A percentile compares a stretch with the other conserved stretches of the same genome.
Evolutionary conservation across 169 alveolate genomes (phyloP).

Genomic region (Babesia bigemina): DNA sequence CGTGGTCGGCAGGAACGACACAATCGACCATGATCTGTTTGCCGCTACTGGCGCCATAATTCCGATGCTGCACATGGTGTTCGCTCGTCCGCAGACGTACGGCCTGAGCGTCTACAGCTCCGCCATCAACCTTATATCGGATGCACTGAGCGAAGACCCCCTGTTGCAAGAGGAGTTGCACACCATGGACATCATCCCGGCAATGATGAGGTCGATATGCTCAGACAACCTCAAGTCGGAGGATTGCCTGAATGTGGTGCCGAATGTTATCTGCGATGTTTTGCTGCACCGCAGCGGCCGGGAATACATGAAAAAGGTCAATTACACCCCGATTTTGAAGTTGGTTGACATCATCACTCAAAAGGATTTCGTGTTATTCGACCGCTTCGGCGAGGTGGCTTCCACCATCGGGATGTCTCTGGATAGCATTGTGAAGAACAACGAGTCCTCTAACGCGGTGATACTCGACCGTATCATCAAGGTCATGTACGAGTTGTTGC

Average conservation of each 20-base stretch:
- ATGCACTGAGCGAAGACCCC: conserved; percentile 77
- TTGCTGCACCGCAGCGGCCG: conserved; percentile 75
- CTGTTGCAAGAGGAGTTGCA: conserved; percentile 71
- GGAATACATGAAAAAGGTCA: conserved; percentile 65
- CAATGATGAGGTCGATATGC: conserved; percentile 69
- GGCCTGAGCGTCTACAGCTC: conserved; percentile 76
- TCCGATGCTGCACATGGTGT: conserved; percentile 65
- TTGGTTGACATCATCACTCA: conserved; percentile 68
- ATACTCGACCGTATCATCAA: conserved; percentile 30
- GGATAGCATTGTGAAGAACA: conserved; percentile 39
- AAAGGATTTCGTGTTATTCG: conserved; percentile 76
- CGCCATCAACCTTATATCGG: conserved; percentile 71
- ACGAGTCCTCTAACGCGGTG: conserved; percentile 31
- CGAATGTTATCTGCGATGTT: conserved; percentile 71
- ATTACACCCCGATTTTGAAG: conserved; percentile 68
- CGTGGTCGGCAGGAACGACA: conserved; percentile 37
- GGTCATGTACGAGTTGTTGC: conserved; percentile 38
- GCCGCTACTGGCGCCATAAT: conserved; percentile 41
- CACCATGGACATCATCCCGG: conserved; percentile 68
- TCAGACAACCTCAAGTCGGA: conserved; percentile 74
- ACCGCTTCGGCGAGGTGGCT: conserved; percentile 81
- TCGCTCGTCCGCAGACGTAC: conserved; percentile 66
- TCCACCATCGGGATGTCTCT: conserved; percentile 73
- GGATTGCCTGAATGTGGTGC: conserved; percentile 69
- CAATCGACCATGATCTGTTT: conserved; percentile 58